Base-by-base conservation (phyloP, 345 rosid species). In the Eutrema japonicum region DNA sequence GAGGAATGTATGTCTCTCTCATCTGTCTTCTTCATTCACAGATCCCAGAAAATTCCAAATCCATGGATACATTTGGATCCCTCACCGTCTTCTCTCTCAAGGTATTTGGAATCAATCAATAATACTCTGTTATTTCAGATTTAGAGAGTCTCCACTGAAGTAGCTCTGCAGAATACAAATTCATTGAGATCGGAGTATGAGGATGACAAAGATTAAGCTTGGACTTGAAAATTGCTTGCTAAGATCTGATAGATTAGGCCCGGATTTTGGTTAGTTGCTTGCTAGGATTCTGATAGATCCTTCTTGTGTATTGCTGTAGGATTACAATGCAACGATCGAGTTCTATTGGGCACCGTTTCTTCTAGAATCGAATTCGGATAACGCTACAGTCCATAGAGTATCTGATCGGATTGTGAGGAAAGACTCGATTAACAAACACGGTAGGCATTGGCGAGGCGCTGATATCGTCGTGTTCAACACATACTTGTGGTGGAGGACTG, bases 291-390 rank as follows among this genome's bases (percentile, higher is more conserved):
- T 64, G 14, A 73, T 72, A 7, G n/a, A 8, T 14, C 49, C 5
- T 13, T 48, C 1, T 14, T 46, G 35, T 45, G 1, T 36, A 0
- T 7, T 3, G 12, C 2, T 59, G 29, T 35, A 90, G 97, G 97
- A 87, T 38, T 90, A 93, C 74, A 93, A 93, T 77, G 94, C 94
- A 1, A 86, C 96, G 3, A 87, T 93, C 12, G 96, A 91, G 79
- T 91, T 93, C 82, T 91, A 90, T 32, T 93, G 98, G 97, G 97
- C 98, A 4, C 98, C 97, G 6, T 93, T 93, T 77, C 97, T 93
- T 30, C 91, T 91, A 1, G 92, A 93, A 72, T 93, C 96, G 5
- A 93, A 93, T 66, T 82, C 96, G 0, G 97, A 93, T 33, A 70
- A 93, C 45, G 94, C 97, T 0, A 79, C 87, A 6, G 66, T 93